Conservation (phyloP, 768 basidiomycete species). For the Lactarius vividus region DNA sequence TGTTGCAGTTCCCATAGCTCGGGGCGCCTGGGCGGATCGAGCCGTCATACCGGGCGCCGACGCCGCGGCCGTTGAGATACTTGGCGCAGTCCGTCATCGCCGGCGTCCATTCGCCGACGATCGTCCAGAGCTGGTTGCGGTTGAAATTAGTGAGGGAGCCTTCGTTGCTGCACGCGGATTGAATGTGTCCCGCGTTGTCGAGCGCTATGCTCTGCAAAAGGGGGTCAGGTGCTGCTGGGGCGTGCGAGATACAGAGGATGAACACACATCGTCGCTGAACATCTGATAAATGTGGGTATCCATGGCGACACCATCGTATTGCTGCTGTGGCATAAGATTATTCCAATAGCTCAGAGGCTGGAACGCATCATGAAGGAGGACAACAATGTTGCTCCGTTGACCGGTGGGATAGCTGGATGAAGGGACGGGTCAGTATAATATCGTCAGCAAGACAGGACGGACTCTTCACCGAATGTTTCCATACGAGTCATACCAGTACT, state of each 20-base stretch:
- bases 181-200: conserved; percentile 55
- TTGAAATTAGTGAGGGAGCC: conserved; percentile 46
- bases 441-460: conserved; percentile 7
- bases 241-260: neutral
- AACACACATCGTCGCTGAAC: conserved; percentile 52
- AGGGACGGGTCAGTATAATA: conserved; percentile 32
- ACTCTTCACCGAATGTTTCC: conserved; percentile 60
- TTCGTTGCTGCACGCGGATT: conserved; percentile 51
- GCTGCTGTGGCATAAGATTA: conserved; percentile 53
- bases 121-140: conserved; percentile 60
- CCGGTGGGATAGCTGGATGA: conserved; percentile 44
- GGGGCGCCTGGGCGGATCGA: conserved; percentile 56
- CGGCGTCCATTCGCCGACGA: conserved; percentile 88
- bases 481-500: conserved; percentile 77
- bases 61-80: conserved; percentile 81
- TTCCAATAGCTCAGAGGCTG: conserved; percentile 69
- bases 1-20: conserved; percentile 68
- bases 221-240: neutral
- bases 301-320: conserved; percentile 65
- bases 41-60: conserved; percentile 62
- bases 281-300: conserved; percentile 82
- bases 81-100: conserved; percentile 75
- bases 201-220: conserved; percentile 43
- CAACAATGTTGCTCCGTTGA: conserved; percentile 54
- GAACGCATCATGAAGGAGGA: conserved; percentile 78